Evolutionary conservation across 306 rosid genomes (phyloP), one percentile per base, ranked within the genome.

Genomic region (Carpinus fangiana): DNA sequence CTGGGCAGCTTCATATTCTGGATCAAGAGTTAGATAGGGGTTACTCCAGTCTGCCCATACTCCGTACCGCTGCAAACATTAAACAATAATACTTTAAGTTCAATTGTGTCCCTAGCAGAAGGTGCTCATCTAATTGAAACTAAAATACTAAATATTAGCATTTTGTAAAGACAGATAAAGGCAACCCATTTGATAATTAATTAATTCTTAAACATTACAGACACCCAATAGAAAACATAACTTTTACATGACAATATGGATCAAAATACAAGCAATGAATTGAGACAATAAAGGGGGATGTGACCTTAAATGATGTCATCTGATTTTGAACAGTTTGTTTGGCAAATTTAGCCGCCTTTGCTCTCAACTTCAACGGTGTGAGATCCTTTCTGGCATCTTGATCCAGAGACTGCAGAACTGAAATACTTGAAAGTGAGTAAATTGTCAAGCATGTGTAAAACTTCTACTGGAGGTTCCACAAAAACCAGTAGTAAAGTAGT

Each of bases 1-100:
- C 99, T 95, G 99, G 79, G 99, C 94, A 78, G 98, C 98, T 91
- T 95, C 99, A 86, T 95, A 95, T 73, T 90, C 93, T 18, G 98
- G 96, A 85, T 91, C 97, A 55, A 95, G 92, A 64, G 99, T 93
- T 78, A 95, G 92, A 82, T 95, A 95, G 54, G 93, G 91, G 86
- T 87, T 84, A 76, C 85, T 88, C 98, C 99, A 95, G 88, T 95
- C 98, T n/a, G 98, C 99, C 99, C 99, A 95, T 70, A 95, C 88
- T 84, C 99, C 98, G 80, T 77, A 95, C 64, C 99, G 99, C 98
- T 95, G 93, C 84, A 93, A 80, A 80, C 73, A 88, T 84, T 86
- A 76, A 76, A 86, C 82, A 80, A 76, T 62, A 87, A 48, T 69
- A 76, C 47, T 77, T 77, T 64, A 85, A 77, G 60, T 69, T 80